These are phyloP conservation scores for Oryza coarctata DNA, from an alignment of 176 grass and related monocot genomes.

Conservation along the genomic window DNA sequence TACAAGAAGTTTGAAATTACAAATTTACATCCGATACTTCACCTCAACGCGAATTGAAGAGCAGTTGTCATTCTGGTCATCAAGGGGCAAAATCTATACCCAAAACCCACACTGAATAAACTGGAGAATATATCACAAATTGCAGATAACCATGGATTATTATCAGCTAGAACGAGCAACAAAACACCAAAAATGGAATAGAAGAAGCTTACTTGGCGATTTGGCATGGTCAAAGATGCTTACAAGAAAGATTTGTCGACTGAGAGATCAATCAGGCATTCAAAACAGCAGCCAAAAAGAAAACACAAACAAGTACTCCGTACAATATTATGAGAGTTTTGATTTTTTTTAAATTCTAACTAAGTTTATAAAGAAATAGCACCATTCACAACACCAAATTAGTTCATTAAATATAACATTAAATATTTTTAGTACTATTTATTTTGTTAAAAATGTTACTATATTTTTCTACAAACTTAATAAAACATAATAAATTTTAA, in stretches of 20 bases:
- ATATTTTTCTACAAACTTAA: too few species aligned
- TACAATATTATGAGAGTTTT: too few species aligned
- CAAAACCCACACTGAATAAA: not conserved
- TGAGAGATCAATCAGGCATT: not conserved
- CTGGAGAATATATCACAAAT: not conserved
- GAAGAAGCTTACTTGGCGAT: not conserved
- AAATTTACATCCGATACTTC: not conserved
- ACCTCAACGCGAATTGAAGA: not conserved
- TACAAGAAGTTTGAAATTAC: not conserved
- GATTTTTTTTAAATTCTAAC: too few species aligned
- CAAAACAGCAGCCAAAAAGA: not conserved
- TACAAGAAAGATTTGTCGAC: not conserved
- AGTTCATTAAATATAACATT: too few species aligned
- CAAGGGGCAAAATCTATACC: not conserved
- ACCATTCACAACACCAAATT: too few species aligned
- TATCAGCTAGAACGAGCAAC: not conserved
- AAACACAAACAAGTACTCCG: not conserved
- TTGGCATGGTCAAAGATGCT: not conserved
- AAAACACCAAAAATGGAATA: not conserved
- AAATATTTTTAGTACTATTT: too few species aligned
- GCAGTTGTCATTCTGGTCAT: not conserved
- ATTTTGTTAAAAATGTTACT: too few species aligned
- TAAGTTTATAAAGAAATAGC: too few species aligned
- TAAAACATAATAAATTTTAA: too few species aligned
- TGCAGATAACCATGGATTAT: not conserved